Conservation (phyloP, 495 filamentous ascomycete genomes). For the Parathielavia appendiculata region DNA sequence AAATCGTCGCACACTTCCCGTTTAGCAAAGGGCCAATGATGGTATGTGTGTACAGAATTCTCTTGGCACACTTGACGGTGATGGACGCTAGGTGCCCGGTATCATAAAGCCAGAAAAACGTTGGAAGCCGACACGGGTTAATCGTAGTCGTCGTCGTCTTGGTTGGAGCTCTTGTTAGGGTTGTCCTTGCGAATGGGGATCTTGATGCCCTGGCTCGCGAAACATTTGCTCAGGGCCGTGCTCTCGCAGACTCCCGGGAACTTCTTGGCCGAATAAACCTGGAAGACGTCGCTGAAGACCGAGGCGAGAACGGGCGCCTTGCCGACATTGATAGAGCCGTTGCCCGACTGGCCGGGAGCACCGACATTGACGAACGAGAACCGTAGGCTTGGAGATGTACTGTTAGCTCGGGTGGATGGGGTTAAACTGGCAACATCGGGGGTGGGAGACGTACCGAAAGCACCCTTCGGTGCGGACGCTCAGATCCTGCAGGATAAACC, state of each 20-base stretch:
- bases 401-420: not conserved
- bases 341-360: slow-evolving; percentile 19
- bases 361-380: slow-evolving; percentile 82
- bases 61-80: not conserved
- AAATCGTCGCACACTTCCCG: not conserved
- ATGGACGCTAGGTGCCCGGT: not conserved
- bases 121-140: not conserved
- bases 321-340: slow-evolving; percentile 60
- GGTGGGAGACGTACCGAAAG: slow-evolving; percentile 70
- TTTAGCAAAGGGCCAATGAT: not conserved
- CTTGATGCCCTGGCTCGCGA: slow-evolving; percentile 94
- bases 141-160: slow-evolving; percentile 59
- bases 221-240: slow-evolving; percentile 87
- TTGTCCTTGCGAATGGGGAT: slow-evolving; percentile 91
- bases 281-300: slow-evolving; percentile 84
- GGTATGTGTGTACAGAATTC: not conserved
- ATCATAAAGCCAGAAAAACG: not conserved
- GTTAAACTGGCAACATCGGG: not conserved
- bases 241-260: slow-evolving; percentile 97
- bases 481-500: slow-evolving; percentile 96
- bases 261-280: slow-evolving; percentile 94
- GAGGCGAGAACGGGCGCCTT: slow-evolving; percentile 80
- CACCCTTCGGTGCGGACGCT: slow-evolving; percentile 87
- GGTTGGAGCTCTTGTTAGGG: slow-evolving; percentile 56
- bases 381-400: slow-evolving; percentile 33